A percentile compares a stretch with the other conserved stretches of the same genome.
phyloP scores from a whole-genome alignment of 768 basidiomycete species.

The Kwoniella europaea region DNA sequence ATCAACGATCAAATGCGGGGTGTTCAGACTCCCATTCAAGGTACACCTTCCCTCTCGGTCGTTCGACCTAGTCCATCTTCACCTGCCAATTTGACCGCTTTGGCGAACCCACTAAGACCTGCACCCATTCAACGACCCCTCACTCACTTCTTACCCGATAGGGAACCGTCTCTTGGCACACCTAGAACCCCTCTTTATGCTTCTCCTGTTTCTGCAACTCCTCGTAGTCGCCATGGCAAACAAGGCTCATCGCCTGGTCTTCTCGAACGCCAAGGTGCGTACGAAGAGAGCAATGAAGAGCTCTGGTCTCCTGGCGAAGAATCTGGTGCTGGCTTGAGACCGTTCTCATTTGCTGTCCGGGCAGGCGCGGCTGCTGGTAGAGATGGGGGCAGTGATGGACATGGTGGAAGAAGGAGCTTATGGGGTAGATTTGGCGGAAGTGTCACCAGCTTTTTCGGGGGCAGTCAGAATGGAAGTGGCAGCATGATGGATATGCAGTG shows the following conservation, averaged over 20 bases:
- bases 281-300: slow-evolving; percentile 38
- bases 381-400: slow-evolving; percentile 41
- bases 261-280: slow-evolving; percentile 25
- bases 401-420: slow-evolving; percentile 51
- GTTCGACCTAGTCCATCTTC: slow-evolving; percentile 49
- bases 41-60: slow-evolving; percentile 21
- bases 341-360: slow-evolving; percentile 59
- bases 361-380: slow-evolving; percentile 48
- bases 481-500: slow-evolving; percentile 61
- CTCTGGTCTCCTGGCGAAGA: slow-evolving; percentile 42
- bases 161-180: slow-evolving; percentile 29
- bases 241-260: slow-evolving; percentile 41
- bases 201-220: slow-evolving; percentile 15
- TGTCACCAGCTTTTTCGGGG: slow-evolving; percentile 58
- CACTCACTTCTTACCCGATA: slow-evolving; percentile 46
- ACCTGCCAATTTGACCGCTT: slow-evolving; percentile 41
- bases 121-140: slow-evolving; percentile 32
- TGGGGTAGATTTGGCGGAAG: slow-evolving; percentile 55
- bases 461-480: slow-evolving; percentile 58
- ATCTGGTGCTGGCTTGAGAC: slow-evolving; percentile 43
- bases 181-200: slow-evolving; percentile 25
- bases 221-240: slow-evolving; percentile 31
- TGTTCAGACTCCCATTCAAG: slow-evolving; percentile 12
- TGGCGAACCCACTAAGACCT: slow-evolving; percentile 14
- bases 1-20: slow-evolving; percentile 29